Base-by-base conservation (phyloP, 108 stramenopile genomes). In the Cyclotella baltica region DNA sequence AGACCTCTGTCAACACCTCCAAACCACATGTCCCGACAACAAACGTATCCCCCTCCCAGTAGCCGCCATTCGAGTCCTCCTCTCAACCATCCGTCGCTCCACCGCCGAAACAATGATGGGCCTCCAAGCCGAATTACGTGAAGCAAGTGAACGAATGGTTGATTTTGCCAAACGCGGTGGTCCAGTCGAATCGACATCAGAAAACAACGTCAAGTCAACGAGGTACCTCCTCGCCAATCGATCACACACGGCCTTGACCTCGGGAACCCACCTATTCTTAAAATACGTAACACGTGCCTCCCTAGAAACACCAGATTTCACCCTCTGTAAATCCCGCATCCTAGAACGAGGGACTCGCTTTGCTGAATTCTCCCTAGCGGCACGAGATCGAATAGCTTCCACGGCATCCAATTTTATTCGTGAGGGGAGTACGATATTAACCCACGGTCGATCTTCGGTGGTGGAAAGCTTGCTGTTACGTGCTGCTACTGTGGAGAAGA, bases 261-360 rank as follows among this genome's bases (percentile, higher is more conserved):
- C 80, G 19, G 92, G 93, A 1, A 93, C 90, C 56, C 93, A 94
- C 36, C 67, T 96, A 9, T 94, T 96, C 72, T 69, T 94, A 27
- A 89, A 89, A 51, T 97, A 98, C 74, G 88, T 96, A 52, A 98
- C 98, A 1, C 86, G 98, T 4, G 85, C 89, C 29, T 95, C 93
- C 61, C 77, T 96, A 63, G 92, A 95, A 48, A 90, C 93, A 67
- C 85, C 87, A 35, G 89, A 95, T 58, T 97, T 97, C 76, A 86
- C 86, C 34, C 71, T 81, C 43, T 97, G 96, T 73, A 87, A 86
- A 65, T 70, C 85, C 25, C 88, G 88, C 69, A 85, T 99, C 0
- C 37, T 97, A 62, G 85, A 88, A 61, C 88, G 98, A n/a, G 98
- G 98, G 18, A 78, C 90, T 66, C 83, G 87, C 23, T 99, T 99